Evolutionary conservation across 441 rosid species (phyloP).

Genomic region (Gossypium trilobum): DNA sequence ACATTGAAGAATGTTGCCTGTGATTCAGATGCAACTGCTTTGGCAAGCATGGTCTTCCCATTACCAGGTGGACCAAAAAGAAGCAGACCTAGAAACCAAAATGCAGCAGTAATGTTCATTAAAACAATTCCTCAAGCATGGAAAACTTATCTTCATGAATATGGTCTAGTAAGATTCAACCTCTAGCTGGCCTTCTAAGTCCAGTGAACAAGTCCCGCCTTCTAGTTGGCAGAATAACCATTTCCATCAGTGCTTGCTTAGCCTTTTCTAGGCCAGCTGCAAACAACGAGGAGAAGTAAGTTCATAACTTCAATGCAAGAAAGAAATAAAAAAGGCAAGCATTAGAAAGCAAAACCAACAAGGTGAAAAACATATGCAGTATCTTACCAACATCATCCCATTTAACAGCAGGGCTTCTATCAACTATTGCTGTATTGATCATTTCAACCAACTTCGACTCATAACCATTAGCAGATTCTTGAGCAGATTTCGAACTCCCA

Average conservation of each 20-base stretch:
- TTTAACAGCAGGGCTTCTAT: slow-evolving; percentile 81
- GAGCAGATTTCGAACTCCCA: slow-evolving; percentile 36
- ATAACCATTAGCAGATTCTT: slow-evolving; percentile 49
- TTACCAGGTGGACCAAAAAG: slow-evolving; percentile 97
- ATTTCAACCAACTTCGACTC: slow-evolving; percentile 73
- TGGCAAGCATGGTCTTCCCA: slow-evolving; percentile 96
- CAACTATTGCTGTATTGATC: slow-evolving; percentile 77
- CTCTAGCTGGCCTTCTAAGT: slow-evolving; percentile 86
- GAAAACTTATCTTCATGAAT: not conserved
- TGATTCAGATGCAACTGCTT: slow-evolving; percentile 93
- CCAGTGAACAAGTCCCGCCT: slow-evolving; percentile 90
- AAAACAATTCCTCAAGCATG: not conserved
- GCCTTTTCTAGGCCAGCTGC: slow-evolving; percentile 94
- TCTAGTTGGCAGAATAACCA: slow-evolving; percentile 86
- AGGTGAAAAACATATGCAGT: not conserved
- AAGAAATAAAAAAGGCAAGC: not conserved
- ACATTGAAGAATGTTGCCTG: slow-evolving; percentile 89
- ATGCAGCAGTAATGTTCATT: not conserved
- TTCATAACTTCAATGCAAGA: slow-evolving; percentile 10
- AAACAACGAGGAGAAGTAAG: slow-evolving; percentile 19
- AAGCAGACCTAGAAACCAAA: slow-evolving; percentile 53
- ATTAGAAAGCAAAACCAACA: not conserved
- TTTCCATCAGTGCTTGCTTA: slow-evolving; percentile 82
- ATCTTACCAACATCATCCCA: slow-evolving; percentile 96
- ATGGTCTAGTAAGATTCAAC: slow-evolving; percentile 26